phyloP scores from a whole-genome alignment of 2,329 filamentous ascomycete genomes.

The Aspergillus felis region DNA sequence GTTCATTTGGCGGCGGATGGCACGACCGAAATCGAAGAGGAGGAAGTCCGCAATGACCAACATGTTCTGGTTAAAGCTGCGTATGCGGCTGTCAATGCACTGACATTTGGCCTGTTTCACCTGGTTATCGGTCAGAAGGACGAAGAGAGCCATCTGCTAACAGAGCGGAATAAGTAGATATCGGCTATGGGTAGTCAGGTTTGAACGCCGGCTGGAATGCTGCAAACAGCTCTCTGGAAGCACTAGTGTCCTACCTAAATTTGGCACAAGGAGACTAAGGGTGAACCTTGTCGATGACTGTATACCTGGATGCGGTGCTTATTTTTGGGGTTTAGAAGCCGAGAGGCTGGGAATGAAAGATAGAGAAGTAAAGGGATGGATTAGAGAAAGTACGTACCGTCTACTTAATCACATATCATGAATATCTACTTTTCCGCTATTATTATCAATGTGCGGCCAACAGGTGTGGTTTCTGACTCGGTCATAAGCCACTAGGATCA shows the following conservation, averaged over 20 bases:
- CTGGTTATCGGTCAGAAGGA: neutral
- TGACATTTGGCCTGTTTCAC: neutral
- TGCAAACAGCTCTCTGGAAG: neutral
- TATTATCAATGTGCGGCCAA: too few relatives aligned
- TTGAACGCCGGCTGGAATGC: neutral
- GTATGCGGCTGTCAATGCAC: neutral
- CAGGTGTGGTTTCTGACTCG: too few relatives aligned
- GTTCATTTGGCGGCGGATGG: conserved; percentile 49
- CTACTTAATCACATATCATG: too few relatives aligned
- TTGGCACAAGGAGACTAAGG: neutral
- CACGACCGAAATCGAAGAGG: conserved; percentile 1
- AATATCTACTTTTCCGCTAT: too few relatives aligned
- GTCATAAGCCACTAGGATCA: neutral
- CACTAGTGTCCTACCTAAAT: neutral
- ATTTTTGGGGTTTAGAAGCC: too few relatives aligned
- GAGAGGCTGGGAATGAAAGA: too few relatives aligned
- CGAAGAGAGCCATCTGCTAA: neutral
- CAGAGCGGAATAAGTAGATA: neutral
- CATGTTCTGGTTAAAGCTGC: neutral
- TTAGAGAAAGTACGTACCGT: too few relatives aligned
- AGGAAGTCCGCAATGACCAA: neutral
- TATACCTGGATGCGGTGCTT: too few relatives aligned
- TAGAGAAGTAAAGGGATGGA: too few relatives aligned
- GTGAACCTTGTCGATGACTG: neutral
- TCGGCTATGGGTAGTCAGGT: neutral